Evolutionary conservation across 139 green algal species (phyloP).

Genomic region (Chlamydomonas applanata): DNA sequence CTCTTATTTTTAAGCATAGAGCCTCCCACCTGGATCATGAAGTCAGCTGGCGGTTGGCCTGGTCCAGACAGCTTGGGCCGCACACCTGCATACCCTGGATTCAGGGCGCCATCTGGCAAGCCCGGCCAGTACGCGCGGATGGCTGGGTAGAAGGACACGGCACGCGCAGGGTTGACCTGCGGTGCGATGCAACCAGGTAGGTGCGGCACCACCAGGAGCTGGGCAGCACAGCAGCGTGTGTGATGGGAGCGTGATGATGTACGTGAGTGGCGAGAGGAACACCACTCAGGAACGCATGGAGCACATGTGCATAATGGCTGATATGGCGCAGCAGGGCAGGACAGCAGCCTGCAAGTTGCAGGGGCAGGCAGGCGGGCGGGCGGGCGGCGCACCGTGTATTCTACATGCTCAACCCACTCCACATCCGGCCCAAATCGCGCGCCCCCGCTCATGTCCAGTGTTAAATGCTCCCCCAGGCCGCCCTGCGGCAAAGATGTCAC

Average conservation of each 20-base stretch:
- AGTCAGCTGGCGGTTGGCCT: background rate
- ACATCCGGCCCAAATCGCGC: slow-evolving; percentile 90
- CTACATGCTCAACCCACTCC: slow-evolving; percentile 72
- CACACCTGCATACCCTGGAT: slow-evolving; percentile 27
- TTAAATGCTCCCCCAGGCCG: slow-evolving; percentile 88
- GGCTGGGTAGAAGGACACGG: slow-evolving; percentile 59
- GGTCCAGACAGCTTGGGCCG: slow-evolving; percentile 5
- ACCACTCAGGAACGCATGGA: background rate
- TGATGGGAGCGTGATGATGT: too few relatives aligned
- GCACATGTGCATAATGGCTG: background rate
- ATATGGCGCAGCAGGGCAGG: background rate
- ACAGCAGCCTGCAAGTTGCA: background rate
- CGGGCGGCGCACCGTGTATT: slow-evolving; percentile 48
- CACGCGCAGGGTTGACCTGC: slow-evolving; percentile 50
- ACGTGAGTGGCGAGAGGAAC: too few relatives aligned
- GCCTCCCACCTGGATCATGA: background rate
- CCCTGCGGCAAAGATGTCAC: slow-evolving; percentile 17
- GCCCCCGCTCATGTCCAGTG: slow-evolving; percentile 75
- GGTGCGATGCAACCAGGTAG: too few relatives aligned
- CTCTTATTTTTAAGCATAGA: background rate
- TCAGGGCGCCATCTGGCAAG: slow-evolving; percentile 64
- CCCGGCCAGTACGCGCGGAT: slow-evolving; percentile 76
- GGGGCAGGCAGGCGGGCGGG: background rate
- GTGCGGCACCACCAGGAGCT: too few relatives aligned
- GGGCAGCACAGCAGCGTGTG: too few relatives aligned